A percentile compares a stretch with the other conserved stretches of the same genome.
Evolutionary conservation across 345 rosid species (phyloP).

Genomic region (Hevea brasiliensis): DNA sequence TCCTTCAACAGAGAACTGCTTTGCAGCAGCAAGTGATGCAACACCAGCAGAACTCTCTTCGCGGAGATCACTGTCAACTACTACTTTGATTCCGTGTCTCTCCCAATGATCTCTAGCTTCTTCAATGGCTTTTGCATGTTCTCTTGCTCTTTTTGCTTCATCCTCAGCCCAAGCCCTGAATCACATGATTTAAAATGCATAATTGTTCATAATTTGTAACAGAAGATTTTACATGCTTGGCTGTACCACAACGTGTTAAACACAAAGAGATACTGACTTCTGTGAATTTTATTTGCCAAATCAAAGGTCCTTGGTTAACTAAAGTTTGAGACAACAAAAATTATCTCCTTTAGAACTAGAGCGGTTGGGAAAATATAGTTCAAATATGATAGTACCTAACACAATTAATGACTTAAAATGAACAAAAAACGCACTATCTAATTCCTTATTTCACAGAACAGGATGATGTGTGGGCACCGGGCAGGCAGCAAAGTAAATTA

Average conservation of each 20-base stretch:
- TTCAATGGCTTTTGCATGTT: conserved; percentile 73
- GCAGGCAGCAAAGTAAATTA: not conserved
- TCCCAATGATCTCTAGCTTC: conserved; percentile 92
- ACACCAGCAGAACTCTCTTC: conserved; percentile 58
- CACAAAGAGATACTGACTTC: not conserved
- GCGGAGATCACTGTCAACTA: conserved; percentile 68
- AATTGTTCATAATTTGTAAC: not conserved
- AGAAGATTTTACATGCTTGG: not conserved
- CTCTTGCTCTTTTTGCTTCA: conserved; percentile 83
- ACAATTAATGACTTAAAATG: not conserved
- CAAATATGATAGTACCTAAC: not conserved
- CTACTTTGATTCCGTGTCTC: conserved; percentile 76
- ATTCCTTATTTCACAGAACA: not conserved
- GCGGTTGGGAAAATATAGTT: not conserved
- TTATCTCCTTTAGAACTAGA: not conserved
- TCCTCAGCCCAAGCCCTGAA: conserved; percentile 94
- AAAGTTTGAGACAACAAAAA: not conserved
- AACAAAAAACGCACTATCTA: not conserved
- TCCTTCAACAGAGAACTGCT: conserved; percentile 53
- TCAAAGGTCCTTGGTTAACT: not conserved
- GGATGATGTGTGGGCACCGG: not conserved
- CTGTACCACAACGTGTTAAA: not conserved
- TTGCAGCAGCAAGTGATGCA: conserved; percentile 60
- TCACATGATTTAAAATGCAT: not conserved
- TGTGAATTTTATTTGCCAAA: not conserved